phyloP scores from a whole-genome alignment of 1,284 basidiomycete genomes.

The Naganishia cerealis region DNA sequence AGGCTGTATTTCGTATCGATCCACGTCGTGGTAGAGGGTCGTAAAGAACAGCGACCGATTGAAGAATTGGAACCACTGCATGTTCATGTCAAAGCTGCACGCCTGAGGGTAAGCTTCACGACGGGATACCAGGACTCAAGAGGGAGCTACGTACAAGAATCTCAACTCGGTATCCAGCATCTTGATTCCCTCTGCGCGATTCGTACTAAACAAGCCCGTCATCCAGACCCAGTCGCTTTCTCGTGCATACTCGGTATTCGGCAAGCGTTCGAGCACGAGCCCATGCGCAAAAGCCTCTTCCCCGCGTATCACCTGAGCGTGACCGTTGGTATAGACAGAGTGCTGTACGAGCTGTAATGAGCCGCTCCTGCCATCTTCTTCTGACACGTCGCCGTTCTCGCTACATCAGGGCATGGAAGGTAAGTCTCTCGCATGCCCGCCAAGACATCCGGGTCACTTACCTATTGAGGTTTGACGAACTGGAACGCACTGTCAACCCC shows the following conservation, averaged over 20 bases:
- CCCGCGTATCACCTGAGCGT: not conserved
- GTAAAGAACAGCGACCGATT: conserved; percentile 38
- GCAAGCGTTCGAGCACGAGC: conserved; percentile 28
- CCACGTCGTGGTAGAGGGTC: conserved; percentile 26
- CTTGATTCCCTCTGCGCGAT: conserved; percentile 26
- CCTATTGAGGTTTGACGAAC: not conserved
- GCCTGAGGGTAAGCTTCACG: not conserved
- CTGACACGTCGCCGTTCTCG: conserved; percentile 16
- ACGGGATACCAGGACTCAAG: not conserved
- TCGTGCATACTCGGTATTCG: conserved; percentile 32
- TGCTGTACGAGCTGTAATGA: not conserved
- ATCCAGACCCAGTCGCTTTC: conserved; percentile 37
- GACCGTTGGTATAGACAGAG: not conserved
- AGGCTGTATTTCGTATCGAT: conserved; percentile 36
- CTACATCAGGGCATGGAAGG: not conserved
- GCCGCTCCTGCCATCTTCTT: not conserved
- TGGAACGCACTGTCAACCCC: not conserved
- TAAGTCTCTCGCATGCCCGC: not conserved
- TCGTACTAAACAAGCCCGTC: conserved; percentile 34
- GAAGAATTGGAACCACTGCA: conserved; percentile 40
- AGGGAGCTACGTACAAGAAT: conserved; percentile 22
- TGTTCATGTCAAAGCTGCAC: conserved; percentile 35
- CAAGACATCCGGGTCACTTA: not conserved
- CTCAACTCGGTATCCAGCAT: conserved; percentile 26
- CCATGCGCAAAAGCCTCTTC: conserved; percentile 13